Base-by-base conservation (phyloP, 2,329 filamentous ascomycete genomes). In the Graphilbum ipis-grandicollis region DNA sequence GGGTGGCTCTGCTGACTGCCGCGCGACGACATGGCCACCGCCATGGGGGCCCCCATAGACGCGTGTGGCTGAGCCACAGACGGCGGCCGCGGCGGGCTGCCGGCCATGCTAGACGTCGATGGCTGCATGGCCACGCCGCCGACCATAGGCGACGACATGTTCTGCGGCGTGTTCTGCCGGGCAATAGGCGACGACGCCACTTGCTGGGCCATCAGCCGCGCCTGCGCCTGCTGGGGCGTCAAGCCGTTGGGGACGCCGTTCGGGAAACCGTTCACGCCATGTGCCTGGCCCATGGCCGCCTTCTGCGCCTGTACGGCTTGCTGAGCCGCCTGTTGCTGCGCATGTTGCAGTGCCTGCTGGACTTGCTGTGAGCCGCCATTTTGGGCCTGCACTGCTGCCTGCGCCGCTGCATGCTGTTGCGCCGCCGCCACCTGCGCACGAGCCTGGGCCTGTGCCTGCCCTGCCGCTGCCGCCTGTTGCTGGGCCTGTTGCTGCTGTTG, bases 1-100 rank as follows among this genome's bases (percentile, higher is more conserved):
- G 63, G 62, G 51, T 78, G 73, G 44, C 74, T 78, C 48, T 78
- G 73, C 47, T 79, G 74, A 47, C 73, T 78, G 39, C 70, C 68
- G 42, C 72, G 65, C 17, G 69, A 62, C 38, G 68, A 73, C 72
- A 77, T 78, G 45, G 62, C 68, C 46, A 70, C 65, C 0, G 70
- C 57, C 65, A 75, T 73, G 4, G 71, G 66, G 0, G 63, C 71
- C 7, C 63, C 60, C 62, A 75, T 73, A 0, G 66, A 60, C 2
- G 56, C 51, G 38, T 67, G 66, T 36, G 65, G 69, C 42, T 75
- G 74, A 4, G 73, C 71, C 5, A 75, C 73, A 14, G 77, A 81
- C 1, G 75, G 59, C 14, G 78, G 75, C 32, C 77, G 63, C 15
- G 73, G 62, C 19, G 78, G 78, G 47, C 76, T 82, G 36, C 63